Evolutionary conservation across 371 early-diverging fungal species (phyloP).

Genomic region (Capillidium heterosporum): DNA sequence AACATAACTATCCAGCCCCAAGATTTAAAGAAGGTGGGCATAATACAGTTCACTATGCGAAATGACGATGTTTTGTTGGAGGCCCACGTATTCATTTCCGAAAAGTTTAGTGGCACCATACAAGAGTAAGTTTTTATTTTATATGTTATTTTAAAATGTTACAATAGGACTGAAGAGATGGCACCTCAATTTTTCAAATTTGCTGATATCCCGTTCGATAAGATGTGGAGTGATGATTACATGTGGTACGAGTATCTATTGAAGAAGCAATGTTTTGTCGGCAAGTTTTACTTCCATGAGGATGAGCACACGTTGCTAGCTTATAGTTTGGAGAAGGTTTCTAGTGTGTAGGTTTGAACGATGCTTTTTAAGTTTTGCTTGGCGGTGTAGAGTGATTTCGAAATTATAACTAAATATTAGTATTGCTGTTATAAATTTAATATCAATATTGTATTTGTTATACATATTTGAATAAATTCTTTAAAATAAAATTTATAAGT

Average conservation of each 20-base stretch:
- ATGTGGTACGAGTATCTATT: slow-evolving; percentile 17
- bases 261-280: not conserved
- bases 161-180: slow-evolving; percentile 31
- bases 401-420: too few relatives aligned
- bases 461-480: too few relatives aligned
- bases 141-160: not conserved
- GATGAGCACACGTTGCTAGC: not conserved
- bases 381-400: too few relatives aligned
- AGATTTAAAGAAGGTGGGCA: slow-evolving; percentile 18
- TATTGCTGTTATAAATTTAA: too few relatives aligned
- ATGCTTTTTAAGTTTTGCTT: too few relatives aligned
- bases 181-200: slow-evolving; percentile 24
- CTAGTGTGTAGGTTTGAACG: too few relatives aligned
- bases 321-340: not conserved
- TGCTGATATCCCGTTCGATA: slow-evolving; percentile 18
- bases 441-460: too few relatives aligned
- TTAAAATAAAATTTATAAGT: too few relatives aligned
- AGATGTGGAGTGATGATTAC: slow-evolving; percentile 27
- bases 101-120: slow-evolving; percentile 17
- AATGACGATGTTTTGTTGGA: slow-evolving; percentile 19
- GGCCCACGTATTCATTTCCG: slow-evolving; percentile 22
- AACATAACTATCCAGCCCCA: slow-evolving; percentile 17
- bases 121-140: slow-evolving; percentile 19
- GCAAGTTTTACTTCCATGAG: not conserved
- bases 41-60: slow-evolving; percentile 26